Percentiles rank a stretch among this genome's conserved stretches.
phyloP scores from a whole-genome alignment of 768 basidiomycete genomes.

The Steccherinum ochraceum region DNA sequence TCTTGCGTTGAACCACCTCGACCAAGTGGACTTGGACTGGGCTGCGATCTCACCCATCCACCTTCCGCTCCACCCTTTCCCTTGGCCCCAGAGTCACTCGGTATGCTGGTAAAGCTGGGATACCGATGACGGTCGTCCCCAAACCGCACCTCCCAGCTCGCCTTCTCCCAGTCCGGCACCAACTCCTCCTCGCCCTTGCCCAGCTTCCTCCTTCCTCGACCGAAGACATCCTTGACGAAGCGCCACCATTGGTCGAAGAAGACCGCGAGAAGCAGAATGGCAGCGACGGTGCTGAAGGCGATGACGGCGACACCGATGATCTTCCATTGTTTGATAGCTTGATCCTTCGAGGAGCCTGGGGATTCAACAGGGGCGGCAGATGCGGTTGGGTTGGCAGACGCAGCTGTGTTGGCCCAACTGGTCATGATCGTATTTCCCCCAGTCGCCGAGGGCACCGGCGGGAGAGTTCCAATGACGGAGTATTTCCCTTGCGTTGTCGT shows the following conservation, averaged over 20 bases:
- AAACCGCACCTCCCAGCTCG: conserved; percentile 46
- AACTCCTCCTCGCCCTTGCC: conserved; percentile 42
- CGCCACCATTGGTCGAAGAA: conserved; percentile 73
- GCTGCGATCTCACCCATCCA: conserved; percentile 4
- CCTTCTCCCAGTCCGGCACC: conserved; percentile 58
- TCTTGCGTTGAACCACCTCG: not conserved
- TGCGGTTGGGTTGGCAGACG: not conserved
- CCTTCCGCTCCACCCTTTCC: not conserved
- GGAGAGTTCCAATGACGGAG: conserved; percentile 5
- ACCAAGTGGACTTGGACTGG: not conserved
- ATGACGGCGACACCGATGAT: conserved; percentile 64
- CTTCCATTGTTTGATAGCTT: conserved; percentile 47
- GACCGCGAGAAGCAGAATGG: conserved; percentile 47
- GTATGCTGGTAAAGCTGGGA: conserved; percentile 22
- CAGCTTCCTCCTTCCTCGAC: conserved; percentile 24
- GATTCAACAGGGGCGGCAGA: not conserved
- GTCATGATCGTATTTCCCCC: not conserved
- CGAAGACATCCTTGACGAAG: conserved; percentile 46
- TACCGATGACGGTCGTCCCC: conserved; percentile 20
- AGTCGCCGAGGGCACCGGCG: not conserved
- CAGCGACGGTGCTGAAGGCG: conserved; percentile 52
- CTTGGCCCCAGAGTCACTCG: conserved; percentile 7
- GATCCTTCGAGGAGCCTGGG: conserved; percentile 1
- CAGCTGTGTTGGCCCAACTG: not conserved
- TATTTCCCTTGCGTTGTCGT: not conserved